These are phyloP conservation scores for Cladochytrium replicatum DNA, from an alignment of 192 early-diverging fungal genomes.

Conservation along the genomic window DNA sequence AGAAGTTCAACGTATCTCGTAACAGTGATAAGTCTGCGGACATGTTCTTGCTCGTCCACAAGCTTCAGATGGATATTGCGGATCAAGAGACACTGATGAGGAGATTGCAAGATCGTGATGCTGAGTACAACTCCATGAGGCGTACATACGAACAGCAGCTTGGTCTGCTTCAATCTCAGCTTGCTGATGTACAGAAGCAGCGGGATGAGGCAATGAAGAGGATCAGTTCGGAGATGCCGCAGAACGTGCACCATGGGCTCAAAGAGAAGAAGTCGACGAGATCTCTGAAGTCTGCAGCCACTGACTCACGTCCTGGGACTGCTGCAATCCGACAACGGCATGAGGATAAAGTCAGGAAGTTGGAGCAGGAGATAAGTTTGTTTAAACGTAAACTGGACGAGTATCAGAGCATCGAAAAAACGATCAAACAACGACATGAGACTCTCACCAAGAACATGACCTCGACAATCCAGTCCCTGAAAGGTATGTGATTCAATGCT, in stretches of 20 bases:
- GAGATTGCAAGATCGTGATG: slow-evolving; percentile 24
- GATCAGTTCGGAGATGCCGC: slow-evolving; percentile 28
- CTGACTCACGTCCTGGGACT: too few relatives aligned
- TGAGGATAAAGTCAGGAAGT: slow-evolving; percentile 30
- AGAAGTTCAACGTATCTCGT: too few relatives aligned
- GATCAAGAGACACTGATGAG: slow-evolving; percentile 36
- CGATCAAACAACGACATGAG: slow-evolving; percentile 29
- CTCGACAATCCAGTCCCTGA: slow-evolving; percentile 59
- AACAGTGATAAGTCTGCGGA: too few relatives aligned
- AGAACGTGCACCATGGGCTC: slow-evolving; percentile 8
- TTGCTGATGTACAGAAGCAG: slow-evolving; percentile 45
- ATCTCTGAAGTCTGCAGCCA: too few relatives aligned
- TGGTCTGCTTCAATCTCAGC: slow-evolving; percentile 41
- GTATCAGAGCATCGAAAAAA: slow-evolving; percentile 13
- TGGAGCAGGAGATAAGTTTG: slow-evolving; percentile 34
- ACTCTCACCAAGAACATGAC: slow-evolving; percentile 49
- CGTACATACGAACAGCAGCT: slow-evolving; percentile 63
- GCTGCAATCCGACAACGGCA: slow-evolving; percentile 20
- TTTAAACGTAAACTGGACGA: slow-evolving; percentile 29
- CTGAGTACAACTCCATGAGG: slow-evolving; percentile 34
- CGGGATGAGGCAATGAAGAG: slow-evolving; percentile 54
- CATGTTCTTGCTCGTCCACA: slow-evolving; percentile 31
- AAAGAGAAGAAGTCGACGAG: slow-evolving; percentile 33
- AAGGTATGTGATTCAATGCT: slow-evolving; percentile 30
- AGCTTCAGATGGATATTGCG: slow-evolving; percentile 38